phyloP scores from a whole-genome alignment of 2,329 filamentous ascomycete genomes.

The Xylariaceae sp. region DNA sequence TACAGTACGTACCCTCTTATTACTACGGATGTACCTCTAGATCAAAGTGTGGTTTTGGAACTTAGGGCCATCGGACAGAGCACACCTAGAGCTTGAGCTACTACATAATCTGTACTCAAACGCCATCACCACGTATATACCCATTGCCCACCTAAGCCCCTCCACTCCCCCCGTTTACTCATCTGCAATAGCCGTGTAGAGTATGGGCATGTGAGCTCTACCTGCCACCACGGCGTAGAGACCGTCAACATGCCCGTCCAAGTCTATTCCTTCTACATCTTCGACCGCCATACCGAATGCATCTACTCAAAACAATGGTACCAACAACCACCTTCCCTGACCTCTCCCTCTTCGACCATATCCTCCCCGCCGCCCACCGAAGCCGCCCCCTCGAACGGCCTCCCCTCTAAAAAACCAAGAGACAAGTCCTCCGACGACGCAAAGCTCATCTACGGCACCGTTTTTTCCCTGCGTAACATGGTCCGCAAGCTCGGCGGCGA shows the following conservation, averaged over 20 bases:
- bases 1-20: no score
- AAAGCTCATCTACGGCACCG: constrained; percentile 94
- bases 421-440: constrained; percentile 67
- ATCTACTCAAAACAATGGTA: constrained; percentile 92
- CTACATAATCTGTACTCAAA: no score
- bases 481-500: constrained; percentile 89
- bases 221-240: constrained; percentile 16
- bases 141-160: constrained; percentile 1
- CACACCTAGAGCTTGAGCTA: no score
- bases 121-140: neutral
- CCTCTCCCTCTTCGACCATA: constrained; percentile 42
- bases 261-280: constrained; percentile 98
- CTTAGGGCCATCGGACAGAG: no score
- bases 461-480: constrained; percentile 97
- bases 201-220: constrained; percentile 24
- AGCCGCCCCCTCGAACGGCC: constrained; percentile 14
- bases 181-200: no score
- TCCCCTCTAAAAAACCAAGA: constrained; percentile 13
- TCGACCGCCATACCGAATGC: constrained; percentile 97
- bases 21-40: no score
- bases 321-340: constrained; percentile 25
- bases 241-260: constrained; percentile 60
- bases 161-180: no score
- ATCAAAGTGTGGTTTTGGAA: no score
- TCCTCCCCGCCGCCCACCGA: constrained; percentile 25